A percentile compares a stretch with the other conserved stretches of the same genome.
These are phyloP conservation scores for Millerago galiae DNA, from an alignment of 805 yeast species.

Conservation along the genomic window DNA sequence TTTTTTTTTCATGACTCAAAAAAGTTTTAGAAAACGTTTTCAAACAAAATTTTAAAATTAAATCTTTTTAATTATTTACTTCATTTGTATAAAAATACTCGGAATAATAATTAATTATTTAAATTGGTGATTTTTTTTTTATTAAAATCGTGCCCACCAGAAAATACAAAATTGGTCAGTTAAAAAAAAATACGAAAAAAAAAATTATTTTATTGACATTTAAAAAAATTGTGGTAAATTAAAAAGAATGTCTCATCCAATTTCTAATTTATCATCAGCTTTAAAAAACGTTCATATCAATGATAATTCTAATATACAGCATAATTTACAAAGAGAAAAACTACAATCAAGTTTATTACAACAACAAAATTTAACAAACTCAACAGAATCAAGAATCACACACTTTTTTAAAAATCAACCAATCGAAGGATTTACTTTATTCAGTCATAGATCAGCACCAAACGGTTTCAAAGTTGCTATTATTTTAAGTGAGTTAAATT, in stretches of 20 bases:
- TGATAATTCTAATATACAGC: background rate
- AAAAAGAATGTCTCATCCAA: constrained; percentile 4
- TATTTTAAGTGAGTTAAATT: constrained; percentile 74
- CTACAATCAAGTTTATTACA: constrained; percentile 9
- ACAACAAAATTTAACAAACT: constrained; percentile 34
- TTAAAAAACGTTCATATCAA: constrained; percentile 6
- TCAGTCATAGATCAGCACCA: constrained; percentile 84
- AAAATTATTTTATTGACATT: background rate
- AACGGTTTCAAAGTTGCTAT: constrained; percentile 96
- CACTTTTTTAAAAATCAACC: constrained; percentile 74
- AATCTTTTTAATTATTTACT: too few species aligned
- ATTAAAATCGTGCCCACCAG: too few species aligned
- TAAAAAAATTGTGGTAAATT: background rate
- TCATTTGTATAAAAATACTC: too few species aligned
- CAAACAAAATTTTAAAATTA: too few species aligned
- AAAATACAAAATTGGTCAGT: background rate
- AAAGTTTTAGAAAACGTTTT: too few species aligned
- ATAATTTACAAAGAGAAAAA: constrained; percentile 10
- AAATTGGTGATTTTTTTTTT: too few species aligned
- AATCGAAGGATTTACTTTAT: constrained; percentile 74
- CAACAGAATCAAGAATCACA: constrained; percentile 53
- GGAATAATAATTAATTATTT: too few species aligned
- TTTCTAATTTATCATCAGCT: constrained; percentile 7
- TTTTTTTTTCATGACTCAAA: background rate
- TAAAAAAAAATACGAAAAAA: background rate